Conservation (phyloP, 2,329 filamentous ascomycete species). For the Botrytis deweyae region DNA sequence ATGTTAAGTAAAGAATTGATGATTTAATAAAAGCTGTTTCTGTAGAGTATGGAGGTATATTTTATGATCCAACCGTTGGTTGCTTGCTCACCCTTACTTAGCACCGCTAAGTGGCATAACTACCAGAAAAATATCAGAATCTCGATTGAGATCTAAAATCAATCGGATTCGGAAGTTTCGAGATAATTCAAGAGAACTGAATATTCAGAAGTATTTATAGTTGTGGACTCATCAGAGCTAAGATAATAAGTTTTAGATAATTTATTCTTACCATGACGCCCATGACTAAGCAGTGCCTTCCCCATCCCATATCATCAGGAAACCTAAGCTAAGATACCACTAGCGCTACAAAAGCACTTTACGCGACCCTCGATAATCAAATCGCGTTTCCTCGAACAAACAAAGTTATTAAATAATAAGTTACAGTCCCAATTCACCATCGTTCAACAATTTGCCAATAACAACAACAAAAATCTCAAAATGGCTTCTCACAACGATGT, state of each 20-base stretch:
- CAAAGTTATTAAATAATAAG: neutral
- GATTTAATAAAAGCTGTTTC: neutral
- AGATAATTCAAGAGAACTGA: neutral
- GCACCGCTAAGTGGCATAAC: neutral
- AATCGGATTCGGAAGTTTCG: neutral
- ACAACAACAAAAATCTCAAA: neutral
- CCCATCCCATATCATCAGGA: neutral
- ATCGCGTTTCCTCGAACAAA: conserved; percentile 16
- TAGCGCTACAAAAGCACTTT: neutral
- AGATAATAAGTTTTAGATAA: neutral
- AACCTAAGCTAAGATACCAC: neutral
- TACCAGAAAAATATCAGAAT: neutral
- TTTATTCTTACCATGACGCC: neutral
- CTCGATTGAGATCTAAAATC: neutral
- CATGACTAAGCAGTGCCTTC: neutral
- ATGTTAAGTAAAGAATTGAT: neutral
- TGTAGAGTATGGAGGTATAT: neutral
- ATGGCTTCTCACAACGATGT: conserved; percentile 31
- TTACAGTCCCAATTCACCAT: neutral
- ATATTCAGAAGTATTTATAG: neutral
- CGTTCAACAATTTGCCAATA: neutral
- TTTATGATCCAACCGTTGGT: neutral
- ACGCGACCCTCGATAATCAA: conserved; percentile 12
- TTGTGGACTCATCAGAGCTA: neutral
- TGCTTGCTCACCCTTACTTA: neutral